Evolutionary conservation across 805 yeast genomes (phyloP), one percentile per base, ranked within the genome.

Genomic region (Nakazawaea laoshanensis): DNA sequence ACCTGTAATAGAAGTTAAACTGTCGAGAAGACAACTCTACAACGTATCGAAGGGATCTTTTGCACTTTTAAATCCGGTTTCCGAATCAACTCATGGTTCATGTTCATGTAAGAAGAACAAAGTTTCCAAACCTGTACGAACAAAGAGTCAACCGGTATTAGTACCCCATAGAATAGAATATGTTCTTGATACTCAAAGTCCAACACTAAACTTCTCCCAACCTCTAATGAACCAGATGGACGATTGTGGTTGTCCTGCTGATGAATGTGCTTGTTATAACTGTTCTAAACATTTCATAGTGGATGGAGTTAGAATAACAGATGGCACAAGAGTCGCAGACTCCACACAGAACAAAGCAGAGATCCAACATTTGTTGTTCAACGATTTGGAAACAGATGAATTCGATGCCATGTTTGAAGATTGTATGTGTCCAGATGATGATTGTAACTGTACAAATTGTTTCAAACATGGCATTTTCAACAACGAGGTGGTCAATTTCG

Each of bases 21-120:
- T 61, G 6, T 42, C 58, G 10, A 54, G 48, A 33, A 45, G 58
- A 32, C 57, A 55, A 33, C 51, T 59, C n/a, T 57, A 39, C 37
- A 55, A 55, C 33, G 63, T 57, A 19, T 42, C 56, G 4, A 55
- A 30, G 29, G 52, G 54, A 2, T 55, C 63, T 1, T 32, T 58
- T 16, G 45, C 44, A 14, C 38, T 58, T 19, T 33, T 58, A 20
- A 55, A 50, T 10, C 62, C 63, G 3, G 58, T 57, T n/a, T n/a
- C n/a, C n/a, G n/a, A n/a, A n/a, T n/a, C n/a, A n/a, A n/a, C n/a
- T n/a, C n/a, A n/a, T n/a, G n/a, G n/a, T n/a, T n/a, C n/a, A n/a
- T n/a, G n/a, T n/a, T n/a, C n/a, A n/a, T n/a, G n/a, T n/a, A n/a
- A n/a, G n/a, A n/a, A n/a, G n/a, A n/a, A n/a, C n/a, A n/a, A n/a